Conservation (phyloP, 139 green algal genomes). For the Tetraselmis striata region DNA sequence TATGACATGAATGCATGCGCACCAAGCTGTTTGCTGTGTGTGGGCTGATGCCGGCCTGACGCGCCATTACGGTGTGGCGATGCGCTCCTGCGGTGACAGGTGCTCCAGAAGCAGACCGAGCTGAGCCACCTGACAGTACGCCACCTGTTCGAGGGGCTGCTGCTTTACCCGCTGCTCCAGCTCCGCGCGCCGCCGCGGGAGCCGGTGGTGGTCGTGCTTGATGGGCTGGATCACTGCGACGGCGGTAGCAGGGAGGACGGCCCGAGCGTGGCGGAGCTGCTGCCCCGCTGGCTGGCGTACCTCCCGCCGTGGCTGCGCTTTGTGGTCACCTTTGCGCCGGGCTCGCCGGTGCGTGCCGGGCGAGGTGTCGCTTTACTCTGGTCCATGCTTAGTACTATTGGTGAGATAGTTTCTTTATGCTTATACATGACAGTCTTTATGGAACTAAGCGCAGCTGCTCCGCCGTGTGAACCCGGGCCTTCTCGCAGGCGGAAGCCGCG, state of each 20-base stretch:
- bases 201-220: neutral
- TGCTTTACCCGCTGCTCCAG: neutral
- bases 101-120: neutral
- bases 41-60: no score
- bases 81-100: neutral
- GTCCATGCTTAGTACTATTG: no score
- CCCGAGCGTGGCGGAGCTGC: neutral
- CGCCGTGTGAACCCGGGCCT: no score
- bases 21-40: no score
- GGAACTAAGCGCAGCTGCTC: no score
- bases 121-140: neutral
- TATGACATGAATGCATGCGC: no score
- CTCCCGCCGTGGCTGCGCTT: neutral
- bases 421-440: no score
- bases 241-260: neutral
- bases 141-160: neutral
- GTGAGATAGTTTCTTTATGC: no score
- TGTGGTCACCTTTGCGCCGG: neutral
- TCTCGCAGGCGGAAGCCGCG: neutral
- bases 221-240: neutral
- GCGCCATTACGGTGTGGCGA: no score
- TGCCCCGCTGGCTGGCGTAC: neutral
- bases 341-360: neutral
- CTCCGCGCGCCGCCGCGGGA: neutral
- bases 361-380: no score